Conservation (phyloP, 805 yeast genomes). For the Diddensiella transvaalensis region DNA sequence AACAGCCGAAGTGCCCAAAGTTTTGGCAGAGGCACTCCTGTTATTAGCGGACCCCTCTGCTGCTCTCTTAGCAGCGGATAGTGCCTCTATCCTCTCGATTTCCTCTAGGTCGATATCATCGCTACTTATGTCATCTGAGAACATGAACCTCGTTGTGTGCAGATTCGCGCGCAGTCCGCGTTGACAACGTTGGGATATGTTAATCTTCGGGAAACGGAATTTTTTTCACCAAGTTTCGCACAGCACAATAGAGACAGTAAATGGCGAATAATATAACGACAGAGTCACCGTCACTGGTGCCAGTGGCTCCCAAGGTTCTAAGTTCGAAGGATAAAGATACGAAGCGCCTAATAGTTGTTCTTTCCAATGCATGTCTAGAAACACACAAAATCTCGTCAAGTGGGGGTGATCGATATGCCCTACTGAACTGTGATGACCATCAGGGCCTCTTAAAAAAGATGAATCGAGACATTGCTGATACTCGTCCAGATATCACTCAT, state of each 20-base stretch:
- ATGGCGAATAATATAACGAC: neutral
- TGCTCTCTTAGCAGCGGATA: neutral
- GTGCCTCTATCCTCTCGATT: constrained; percentile 9
- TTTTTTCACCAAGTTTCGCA: too few species aligned
- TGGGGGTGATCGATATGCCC: constrained; percentile 88
- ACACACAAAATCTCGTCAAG: constrained; percentile 84
- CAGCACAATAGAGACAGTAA: too few species aligned
- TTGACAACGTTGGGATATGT: too few species aligned
- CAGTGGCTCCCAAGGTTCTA: constrained; percentile 78
- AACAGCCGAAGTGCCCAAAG: neutral
- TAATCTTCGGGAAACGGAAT: too few species aligned
- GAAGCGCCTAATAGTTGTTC: constrained; percentile 86
- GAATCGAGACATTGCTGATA: constrained; percentile 97
- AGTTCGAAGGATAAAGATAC: constrained; percentile 82
- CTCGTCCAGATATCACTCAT: constrained; percentile 98
- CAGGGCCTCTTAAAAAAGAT: constrained; percentile 91
- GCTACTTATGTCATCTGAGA: constrained; percentile 13
- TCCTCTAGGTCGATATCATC: constrained; percentile 28
- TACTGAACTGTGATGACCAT: constrained; percentile 96
- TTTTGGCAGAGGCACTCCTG: too few species aligned
- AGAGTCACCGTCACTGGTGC: constrained; percentile 65
- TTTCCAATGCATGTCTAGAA: constrained; percentile 92
- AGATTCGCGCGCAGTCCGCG: too few species aligned
- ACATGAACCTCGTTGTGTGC: constrained; percentile 11
- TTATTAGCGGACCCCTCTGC: too few species aligned